Percentiles rank a stretch among this genome's conserved stretches.
Evolutionary conservation across 2,329 filamentous ascomycete genomes (phyloP).

Genomic region (Aureobasidium lini): DNA sequence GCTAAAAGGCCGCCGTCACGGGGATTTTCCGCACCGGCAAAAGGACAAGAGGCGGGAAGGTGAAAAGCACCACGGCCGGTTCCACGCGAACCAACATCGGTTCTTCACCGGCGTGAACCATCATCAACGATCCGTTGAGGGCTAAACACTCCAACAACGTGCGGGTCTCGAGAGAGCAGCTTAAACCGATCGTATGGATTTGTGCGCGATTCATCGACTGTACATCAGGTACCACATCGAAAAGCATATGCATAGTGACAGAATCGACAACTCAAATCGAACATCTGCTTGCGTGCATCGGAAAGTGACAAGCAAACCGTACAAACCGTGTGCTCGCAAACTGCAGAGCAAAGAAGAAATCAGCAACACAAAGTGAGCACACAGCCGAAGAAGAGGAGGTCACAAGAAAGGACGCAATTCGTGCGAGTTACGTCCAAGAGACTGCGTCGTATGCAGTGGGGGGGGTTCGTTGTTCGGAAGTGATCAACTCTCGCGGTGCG

Average conservation of each 20-base stretch:
- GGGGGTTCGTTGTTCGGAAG: background rate
- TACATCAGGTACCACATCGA: slow-evolving; percentile 4
- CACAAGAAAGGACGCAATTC: background rate
- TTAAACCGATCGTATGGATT: background rate
- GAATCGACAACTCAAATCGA: slow-evolving; percentile 5
- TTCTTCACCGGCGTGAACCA: slow-evolving; percentile 8
- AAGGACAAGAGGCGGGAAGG: background rate
- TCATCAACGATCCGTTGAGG: background rate
- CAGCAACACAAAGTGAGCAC: background rate
- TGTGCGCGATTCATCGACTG: background rate
- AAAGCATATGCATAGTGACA: slow-evolving; percentile 7
- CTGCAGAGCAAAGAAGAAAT: background rate
- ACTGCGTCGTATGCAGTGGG: background rate
- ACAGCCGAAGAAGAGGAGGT: background rate
- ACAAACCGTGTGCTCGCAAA: background rate
- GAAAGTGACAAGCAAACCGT: background rate
- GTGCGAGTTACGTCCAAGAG: background rate
- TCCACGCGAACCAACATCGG: slow-evolving; percentile 3
- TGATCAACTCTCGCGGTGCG: background rate
- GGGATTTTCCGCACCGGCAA: background rate
- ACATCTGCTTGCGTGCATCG: background rate
- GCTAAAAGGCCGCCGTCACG: background rate
- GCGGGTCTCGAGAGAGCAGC: background rate
- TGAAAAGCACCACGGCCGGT: background rate
- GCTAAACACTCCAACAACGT: background rate